Evolutionary conservation across 2,329 filamentous ascomycete genomes (phyloP).

Genomic region (Colletotrichum falcatum): DNA sequence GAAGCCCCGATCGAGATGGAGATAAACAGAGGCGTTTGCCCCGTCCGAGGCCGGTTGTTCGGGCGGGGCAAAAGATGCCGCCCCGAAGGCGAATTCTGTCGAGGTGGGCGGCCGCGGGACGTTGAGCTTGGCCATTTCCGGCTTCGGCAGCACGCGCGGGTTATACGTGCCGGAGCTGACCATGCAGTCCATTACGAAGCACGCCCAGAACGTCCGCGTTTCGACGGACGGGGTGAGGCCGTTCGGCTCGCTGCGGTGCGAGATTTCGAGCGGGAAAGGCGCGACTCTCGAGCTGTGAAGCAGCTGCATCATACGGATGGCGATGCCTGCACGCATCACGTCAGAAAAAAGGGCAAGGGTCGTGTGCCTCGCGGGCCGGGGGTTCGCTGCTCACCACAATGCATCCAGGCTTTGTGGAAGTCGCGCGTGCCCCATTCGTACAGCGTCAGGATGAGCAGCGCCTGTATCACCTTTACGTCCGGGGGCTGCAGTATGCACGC

Average conservation of each 20-base stretch:
- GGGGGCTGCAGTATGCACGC: constrained; percentile 47
- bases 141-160: constrained; percentile 52
- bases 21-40: constrained; percentile 33
- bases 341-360: neutral
- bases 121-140: constrained; percentile 51
- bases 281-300: constrained; percentile 48
- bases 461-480: constrained; percentile 52
- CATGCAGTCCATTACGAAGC: constrained; percentile 59
- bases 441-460: constrained; percentile 53
- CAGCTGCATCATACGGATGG: constrained; percentile 54
- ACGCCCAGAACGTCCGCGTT: constrained; percentile 58
- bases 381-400: constrained; percentile 47
- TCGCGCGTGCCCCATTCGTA: constrained; percentile 58
- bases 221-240: constrained; percentile 48
- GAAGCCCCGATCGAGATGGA: constrained; percentile 47
- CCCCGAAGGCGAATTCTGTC: constrained; percentile 25
- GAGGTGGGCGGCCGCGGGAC: constrained; percentile 42
- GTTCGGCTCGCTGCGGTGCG: constrained; percentile 41
- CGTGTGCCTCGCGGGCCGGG: neutral
- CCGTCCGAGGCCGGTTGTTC: constrained; percentile 38
- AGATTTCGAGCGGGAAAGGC: constrained; percentile 46
- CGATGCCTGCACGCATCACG: constrained; percentile 46
- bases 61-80: neutral
- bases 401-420: constrained; percentile 58
- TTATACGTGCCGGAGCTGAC: constrained; percentile 57